Evolutionary conservation across 2,329 filamentous ascomycete genomes (phyloP).

Genomic region (Colletotrichum tropicale): DNA sequence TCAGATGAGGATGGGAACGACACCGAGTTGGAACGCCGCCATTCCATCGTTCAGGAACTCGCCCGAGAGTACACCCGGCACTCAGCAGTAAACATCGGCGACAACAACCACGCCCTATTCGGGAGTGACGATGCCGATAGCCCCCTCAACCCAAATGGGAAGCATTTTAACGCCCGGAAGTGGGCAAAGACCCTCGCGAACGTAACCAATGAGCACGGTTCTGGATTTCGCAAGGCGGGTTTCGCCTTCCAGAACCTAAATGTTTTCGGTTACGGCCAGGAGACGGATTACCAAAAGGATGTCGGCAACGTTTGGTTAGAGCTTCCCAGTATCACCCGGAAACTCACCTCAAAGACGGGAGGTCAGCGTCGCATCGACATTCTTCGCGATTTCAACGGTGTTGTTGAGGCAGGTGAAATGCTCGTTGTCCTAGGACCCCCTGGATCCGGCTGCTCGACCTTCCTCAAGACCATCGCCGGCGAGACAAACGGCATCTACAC

Average conservation of each 20-base stretch:
- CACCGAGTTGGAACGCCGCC: conserved; percentile 20
- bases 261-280: conserved; percentile 45
- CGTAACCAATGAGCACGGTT: conserved; percentile 27
- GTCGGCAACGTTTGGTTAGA: conserved; percentile 40
- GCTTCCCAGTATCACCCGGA: conserved; percentile 30
- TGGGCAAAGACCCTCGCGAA: conserved; percentile 34
- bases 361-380: conserved; percentile 48
- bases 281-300: conserved; percentile 47
- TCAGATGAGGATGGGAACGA: conserved; percentile 13
- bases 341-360: conserved; percentile 32
- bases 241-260: conserved; percentile 46
- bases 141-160: conserved; percentile 51
- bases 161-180: conserved; percentile 54
- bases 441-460: conserved; percentile 65
- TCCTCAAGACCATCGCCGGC: conserved; percentile 69
- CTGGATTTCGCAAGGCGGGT: conserved; percentile 30
- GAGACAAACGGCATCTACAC: conserved; percentile 65
- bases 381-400: conserved; percentile 52
- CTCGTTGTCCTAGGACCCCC: conserved; percentile 62
- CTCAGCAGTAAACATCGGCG: conserved; percentile 17
- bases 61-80: conserved; percentile 25
- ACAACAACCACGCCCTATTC: conserved; percentile 27
- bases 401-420: conserved; percentile 60
- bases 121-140: conserved; percentile 41
- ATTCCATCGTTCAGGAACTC: conserved; percentile 25